These are phyloP conservation scores for Macrotyloma uniflorum DNA, from an alignment of 306 rosid species.

Conservation along the genomic window DNA sequence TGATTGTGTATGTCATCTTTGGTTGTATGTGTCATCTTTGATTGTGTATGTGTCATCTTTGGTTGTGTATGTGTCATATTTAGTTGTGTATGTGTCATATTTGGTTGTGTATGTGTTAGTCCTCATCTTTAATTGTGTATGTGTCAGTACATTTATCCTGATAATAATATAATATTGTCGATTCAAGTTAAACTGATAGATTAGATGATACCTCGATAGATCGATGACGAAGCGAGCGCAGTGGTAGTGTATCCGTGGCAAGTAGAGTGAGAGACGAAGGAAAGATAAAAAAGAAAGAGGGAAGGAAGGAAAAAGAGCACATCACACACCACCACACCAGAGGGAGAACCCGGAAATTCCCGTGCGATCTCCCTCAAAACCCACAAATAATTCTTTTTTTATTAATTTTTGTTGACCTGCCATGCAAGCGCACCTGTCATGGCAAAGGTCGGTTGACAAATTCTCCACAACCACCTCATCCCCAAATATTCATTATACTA, in stretches of 20 bases:
- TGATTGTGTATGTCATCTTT: no score
- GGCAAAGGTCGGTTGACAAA: conserved; percentile 86
- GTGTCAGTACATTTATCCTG: no score
- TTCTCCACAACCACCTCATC: not conserved
- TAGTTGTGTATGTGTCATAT: no score
- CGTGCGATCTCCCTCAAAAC: conserved; percentile 65
- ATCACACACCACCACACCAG: conserved; percentile 48
- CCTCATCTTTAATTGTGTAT: no score
- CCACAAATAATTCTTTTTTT: conserved; percentile 41
- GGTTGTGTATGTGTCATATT: no score
- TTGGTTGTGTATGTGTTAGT: no score
- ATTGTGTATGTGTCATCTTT: no score
- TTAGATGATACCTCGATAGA: conserved; percentile 28
- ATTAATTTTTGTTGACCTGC: conserved; percentile 66
- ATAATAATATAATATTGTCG: no score
- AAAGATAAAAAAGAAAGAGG: not conserved
- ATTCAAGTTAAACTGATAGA: not conserved
- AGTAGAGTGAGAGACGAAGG: not conserved
- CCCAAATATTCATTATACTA: conserved; percentile 46
- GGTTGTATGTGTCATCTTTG: no score
- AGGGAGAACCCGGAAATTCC: conserved; percentile 66
- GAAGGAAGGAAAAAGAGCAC: conserved; percentile 22
- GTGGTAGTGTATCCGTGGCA: not conserved
- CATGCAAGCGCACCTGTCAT: conserved; percentile 90
- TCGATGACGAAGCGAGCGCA: not conserved